phyloP scores from a whole-genome alignment of 2,329 filamentous ascomycete genomes.

The Sporothrix variecibatus region DNA sequence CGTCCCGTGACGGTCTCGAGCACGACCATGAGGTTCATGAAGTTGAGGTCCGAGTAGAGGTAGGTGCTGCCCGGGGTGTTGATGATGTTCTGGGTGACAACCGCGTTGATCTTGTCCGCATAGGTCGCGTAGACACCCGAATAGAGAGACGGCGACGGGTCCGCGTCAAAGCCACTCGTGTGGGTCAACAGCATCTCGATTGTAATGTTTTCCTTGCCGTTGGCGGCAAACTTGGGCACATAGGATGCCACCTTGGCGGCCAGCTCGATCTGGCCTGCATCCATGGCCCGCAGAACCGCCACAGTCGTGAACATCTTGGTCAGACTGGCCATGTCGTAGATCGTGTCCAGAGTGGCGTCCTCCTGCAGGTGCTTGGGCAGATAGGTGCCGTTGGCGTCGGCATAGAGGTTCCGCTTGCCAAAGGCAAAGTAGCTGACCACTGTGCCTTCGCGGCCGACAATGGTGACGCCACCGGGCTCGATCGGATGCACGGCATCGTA shows the following conservation, averaged over 20 bases:
- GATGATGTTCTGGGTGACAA: conserved; percentile 35
- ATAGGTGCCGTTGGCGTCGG: conserved; percentile 37
- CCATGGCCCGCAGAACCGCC: conserved; percentile 38
- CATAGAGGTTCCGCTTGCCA: conserved; percentile 35
- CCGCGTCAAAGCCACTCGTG: conserved; percentile 39
- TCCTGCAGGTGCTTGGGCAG: conserved; percentile 35
- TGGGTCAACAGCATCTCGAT: conserved; percentile 40
- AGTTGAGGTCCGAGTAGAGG: conserved; percentile 42
- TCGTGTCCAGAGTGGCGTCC: conserved; percentile 38
- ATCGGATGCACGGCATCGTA: conserved; percentile 29
- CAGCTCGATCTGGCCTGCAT: conserved; percentile 34
- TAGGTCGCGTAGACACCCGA: conserved; percentile 34
- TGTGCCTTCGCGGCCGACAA: conserved; percentile 32
- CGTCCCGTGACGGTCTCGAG: conserved; percentile 36
- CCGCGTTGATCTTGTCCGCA: conserved; percentile 34
- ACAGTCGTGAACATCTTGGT: conserved; percentile 43
- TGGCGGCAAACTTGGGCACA: conserved; percentile 38
- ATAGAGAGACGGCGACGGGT: conserved; percentile 36
- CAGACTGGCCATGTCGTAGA: conserved; percentile 45
- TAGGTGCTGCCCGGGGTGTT: conserved; percentile 36
- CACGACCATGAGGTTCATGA: conserved; percentile 38
- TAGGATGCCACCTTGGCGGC: conserved; percentile 38
- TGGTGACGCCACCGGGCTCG: conserved; percentile 34
- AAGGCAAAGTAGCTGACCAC: conserved; percentile 36
- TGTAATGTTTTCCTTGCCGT: conserved; percentile 41